Conservation (phyloP, 2,329 filamentous ascomycete genomes). For the Penicillium sp. region DNA sequence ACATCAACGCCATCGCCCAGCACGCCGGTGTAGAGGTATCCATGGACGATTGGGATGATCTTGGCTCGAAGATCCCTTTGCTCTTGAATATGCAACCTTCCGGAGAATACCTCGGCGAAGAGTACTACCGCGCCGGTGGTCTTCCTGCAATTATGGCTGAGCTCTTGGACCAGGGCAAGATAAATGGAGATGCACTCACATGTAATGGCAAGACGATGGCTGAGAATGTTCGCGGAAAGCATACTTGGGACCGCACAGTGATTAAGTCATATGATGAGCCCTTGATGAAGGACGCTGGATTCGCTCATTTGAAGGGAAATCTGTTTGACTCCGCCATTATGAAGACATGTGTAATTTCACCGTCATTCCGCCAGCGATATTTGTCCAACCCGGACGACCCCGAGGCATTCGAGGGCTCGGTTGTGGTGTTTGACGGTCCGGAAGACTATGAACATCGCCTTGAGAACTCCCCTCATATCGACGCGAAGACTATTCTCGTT, state of each 20-base stretch:
- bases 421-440: constrained; percentile 55
- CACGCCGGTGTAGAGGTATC: constrained; percentile 55
- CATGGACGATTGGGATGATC: constrained; percentile 56
- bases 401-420: constrained; percentile 51
- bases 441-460: constrained; percentile 52
- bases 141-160: constrained; percentile 58
- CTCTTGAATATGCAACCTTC: constrained; percentile 59
- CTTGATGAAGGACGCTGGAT: constrained; percentile 54
- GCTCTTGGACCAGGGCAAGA: constrained; percentile 51
- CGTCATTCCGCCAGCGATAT: constrained; percentile 49
- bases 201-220: constrained; percentile 36
- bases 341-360: constrained; percentile 55
- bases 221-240: constrained; percentile 29
- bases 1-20: constrained; percentile 57
- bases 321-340: constrained; percentile 57
- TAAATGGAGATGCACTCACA: constrained; percentile 37
- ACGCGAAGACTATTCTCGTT: constrained; percentile 46
- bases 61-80: constrained; percentile 54
- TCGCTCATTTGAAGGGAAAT: constrained; percentile 52
- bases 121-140: constrained; percentile 57
- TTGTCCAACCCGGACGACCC: constrained; percentile 49
- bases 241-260: constrained; percentile 53
- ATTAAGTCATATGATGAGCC: constrained; percentile 51
- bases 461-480: constrained; percentile 43
- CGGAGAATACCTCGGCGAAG: constrained; percentile 56